phyloP scores from a whole-genome alignment of 2,329 filamentous ascomycete genomes.

The Colletotrichum viniferum region DNA sequence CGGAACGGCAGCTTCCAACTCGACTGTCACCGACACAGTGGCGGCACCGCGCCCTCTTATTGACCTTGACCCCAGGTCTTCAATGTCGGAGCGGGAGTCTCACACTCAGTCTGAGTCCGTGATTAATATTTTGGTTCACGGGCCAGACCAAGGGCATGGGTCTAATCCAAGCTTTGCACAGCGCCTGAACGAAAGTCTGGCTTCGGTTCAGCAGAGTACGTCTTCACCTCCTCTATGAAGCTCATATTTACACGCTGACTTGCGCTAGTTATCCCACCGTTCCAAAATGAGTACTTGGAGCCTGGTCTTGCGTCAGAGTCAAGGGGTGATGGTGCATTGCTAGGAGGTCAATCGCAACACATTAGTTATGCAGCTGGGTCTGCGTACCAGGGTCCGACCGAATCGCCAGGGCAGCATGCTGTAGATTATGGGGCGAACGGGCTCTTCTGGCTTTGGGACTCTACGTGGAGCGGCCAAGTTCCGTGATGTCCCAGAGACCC shows the following conservation, averaged over 20 bases:
- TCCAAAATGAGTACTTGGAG: neutral
- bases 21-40: neutral
- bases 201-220: neutral
- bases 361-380: neutral
- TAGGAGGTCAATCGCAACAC: neutral
- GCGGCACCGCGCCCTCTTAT: neutral
- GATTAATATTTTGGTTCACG: neutral
- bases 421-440: neutral
- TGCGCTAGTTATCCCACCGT: neutral
- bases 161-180: neutral
- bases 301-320: neutral
- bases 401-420: neutral
- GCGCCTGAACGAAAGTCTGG: neutral
- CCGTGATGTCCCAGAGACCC: neutral
- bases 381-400: neutral
- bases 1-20: neutral
- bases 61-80: neutral
- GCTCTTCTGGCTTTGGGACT: neutral
- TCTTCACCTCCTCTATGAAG: accelerated
- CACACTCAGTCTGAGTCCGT: neutral
- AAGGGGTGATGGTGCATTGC: neutral
- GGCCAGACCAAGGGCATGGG: neutral
- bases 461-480: neutral
- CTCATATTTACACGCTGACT: neutral
- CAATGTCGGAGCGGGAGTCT: neutral